Evolutionary conservation across 495 filamentous ascomycete genomes (phyloP), one percentile per base, ranked within the genome.

Genomic region (Aspergillus wentii): DNA sequence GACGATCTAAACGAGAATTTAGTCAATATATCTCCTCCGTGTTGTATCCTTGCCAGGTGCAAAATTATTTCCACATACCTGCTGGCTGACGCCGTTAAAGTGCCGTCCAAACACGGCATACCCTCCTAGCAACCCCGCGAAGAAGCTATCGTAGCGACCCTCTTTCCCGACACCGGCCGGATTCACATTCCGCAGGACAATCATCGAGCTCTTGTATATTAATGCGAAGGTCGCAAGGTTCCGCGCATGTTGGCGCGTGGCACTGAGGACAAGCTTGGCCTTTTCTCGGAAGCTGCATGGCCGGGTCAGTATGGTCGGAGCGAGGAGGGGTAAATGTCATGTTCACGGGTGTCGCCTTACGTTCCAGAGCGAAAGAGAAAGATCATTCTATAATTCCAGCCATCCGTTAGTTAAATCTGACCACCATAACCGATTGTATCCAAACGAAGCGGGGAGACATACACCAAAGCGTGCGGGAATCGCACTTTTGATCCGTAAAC

Each of bases 401-500:
- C 28, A 36, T 11, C n/a, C 15, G 13, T 53, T 40, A 50, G 43
- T 33, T 21, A 8, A 47, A 38, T 34, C 19, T 29, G 28, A 17
- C 6, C 11, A 29, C 30, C 27, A 3, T 10, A 30, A 17, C 11
- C 7, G 18, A 29, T 37, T 14, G 13, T 40, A 11, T 14, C 20
- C 10, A 17, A 28, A 23, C 32, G 28, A 29, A 17, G n/a, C 9
- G n/a, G n/a, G n/a, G n/a, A n/a, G 33, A 64, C 65, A 26, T 78
- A 89, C 83, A 98, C 92, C 42, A 98, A 76, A 35, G 92, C 92
- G 68, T 98, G 92, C 51, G 92, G 92, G 71, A 97, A 96, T 46
- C 92, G 89, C 60, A 99, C 87, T 78, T 97, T 99, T 49, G 89
- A 80, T 18, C 92, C 92, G 68, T 97, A 99, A 41, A 96, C 87